Evolutionary conservation across 345 rosid genomes (phyloP).

Genomic region (Crucihimalaya himalaica): DNA sequence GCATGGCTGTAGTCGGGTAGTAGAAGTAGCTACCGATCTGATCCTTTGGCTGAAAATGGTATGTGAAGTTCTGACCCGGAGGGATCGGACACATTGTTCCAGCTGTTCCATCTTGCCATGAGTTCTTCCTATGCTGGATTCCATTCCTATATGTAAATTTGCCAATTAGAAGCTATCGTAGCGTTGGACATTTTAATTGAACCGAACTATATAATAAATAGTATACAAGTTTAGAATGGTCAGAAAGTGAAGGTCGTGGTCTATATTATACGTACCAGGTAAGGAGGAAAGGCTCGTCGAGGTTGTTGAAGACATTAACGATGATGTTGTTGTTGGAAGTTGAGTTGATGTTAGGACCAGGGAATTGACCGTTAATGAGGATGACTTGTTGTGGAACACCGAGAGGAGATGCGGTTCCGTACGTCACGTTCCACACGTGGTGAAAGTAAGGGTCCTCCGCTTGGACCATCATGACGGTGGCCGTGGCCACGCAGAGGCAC

Average conservation of each 20-base stretch:
- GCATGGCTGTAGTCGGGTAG: conserved; percentile 59
- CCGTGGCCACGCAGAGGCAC: conserved; percentile 40
- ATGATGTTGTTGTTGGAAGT: conserved; percentile 71
- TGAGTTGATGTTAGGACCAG: conserved; percentile 77
- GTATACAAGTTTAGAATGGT: no score
- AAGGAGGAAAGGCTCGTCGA: conserved; percentile 64
- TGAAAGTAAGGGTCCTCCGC: conserved; percentile 66
- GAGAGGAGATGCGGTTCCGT: conserved; percentile 44
- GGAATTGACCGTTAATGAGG: conserved; percentile 73
- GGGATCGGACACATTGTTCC: conserved; percentile 75
- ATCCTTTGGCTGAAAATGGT: conserved; percentile 81
- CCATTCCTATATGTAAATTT: conserved; percentile 20
- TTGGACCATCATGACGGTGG: conserved; percentile 37
- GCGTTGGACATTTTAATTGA: no score
- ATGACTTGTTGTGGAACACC: conserved; percentile 70
- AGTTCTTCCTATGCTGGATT: conserved; percentile 77
- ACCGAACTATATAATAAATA: no score
- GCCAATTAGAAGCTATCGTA: no score
- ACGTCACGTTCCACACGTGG: conserved; percentile 63
- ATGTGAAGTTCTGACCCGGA: conserved; percentile 69
- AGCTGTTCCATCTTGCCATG: conserved; percentile 67
- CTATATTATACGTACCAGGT: conserved; percentile 19
- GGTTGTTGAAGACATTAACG: conserved; percentile 70
- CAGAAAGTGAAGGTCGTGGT: no score
- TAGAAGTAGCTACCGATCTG: conserved; percentile 76